phyloP scores from a whole-genome alignment of 257 asterid genomes.

The Euphrasia confusa region DNA sequence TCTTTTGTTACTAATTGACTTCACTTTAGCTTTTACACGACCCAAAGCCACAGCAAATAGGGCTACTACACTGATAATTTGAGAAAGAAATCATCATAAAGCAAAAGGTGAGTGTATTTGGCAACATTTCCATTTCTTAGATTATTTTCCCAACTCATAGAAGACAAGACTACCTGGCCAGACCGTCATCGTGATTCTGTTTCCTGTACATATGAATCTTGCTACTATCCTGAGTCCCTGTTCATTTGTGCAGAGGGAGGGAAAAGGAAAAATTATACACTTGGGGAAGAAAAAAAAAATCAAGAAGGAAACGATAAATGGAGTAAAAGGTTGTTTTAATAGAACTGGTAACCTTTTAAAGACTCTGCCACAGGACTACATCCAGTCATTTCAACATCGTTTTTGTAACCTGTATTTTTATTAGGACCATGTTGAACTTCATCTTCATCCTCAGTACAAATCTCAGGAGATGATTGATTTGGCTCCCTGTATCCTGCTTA shows the following conservation, averaged over 20 bases:
- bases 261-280: conserved; percentile 23
- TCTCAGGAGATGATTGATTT: conserved; percentile 35
- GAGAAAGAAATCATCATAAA: conserved; percentile 17
- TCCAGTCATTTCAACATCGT: conserved; percentile 39
- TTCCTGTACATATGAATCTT: conserved; percentile 41
- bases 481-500: conserved; percentile 46
- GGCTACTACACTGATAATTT: conserved; percentile 59
- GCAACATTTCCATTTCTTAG: conserved; percentile 20
- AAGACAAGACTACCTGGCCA: conserved; percentile 56
- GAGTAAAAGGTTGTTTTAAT: conserved; percentile 18
- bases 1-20: conserved; percentile 51
- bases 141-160: conserved; percentile 24
- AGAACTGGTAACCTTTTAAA: conserved; percentile 38
- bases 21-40: conserved; percentile 64
- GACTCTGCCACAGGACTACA: conserved; percentile 37
- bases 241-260: conserved; percentile 21
- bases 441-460: conserved; percentile 30
- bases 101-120: conserved; percentile 5
- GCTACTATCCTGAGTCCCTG: conserved; percentile 44
- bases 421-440: conserved; percentile 28
- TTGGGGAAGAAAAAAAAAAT: conserved; percentile 17
- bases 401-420: conserved; percentile 30
- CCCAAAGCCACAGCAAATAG: conserved; percentile 58
- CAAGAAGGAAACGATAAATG: conserved; percentile 20
- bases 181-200: conserved; percentile 48